phyloP scores from a whole-genome alignment of 495 filamentous ascomycete genomes.

The Podospora conica region DNA sequence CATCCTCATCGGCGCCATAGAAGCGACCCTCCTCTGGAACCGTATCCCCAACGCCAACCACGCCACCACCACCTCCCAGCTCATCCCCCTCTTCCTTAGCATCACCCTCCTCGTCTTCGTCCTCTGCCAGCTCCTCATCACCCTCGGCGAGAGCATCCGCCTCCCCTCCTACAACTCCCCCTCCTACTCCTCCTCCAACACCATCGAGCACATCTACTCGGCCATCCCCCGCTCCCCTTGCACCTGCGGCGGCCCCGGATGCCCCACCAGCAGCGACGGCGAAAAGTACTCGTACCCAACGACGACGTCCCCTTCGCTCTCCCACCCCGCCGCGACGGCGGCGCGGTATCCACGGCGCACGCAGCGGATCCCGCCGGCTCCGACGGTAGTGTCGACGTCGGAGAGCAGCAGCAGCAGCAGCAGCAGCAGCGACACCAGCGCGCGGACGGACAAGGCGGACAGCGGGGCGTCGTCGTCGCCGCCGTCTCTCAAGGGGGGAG shows the following conservation, averaged over 20 bases:
- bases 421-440: neutral
- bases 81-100: slow-evolving; percentile 34
- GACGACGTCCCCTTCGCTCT: neutral
- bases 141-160: neutral
- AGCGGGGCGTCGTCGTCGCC: neutral
- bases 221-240: neutral
- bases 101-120: neutral
- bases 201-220: neutral
- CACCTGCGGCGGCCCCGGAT: neutral
- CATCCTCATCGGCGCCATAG: slow-evolving; percentile 29
- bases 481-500: neutral
- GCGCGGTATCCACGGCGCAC: neutral
- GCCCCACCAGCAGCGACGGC: no score
- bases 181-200: neutral
- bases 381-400: neutral
- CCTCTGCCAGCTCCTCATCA: neutral
- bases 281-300: neutral
- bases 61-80: slow-evolving; percentile 28
- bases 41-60: slow-evolving; percentile 18
- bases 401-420: neutral
- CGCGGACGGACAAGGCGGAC: neutral
- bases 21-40: slow-evolving; percentile 39
- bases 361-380: neutral
- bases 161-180: neutral
- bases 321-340: neutral